phyloP scores from a whole-genome alignment of 352 stramenopile species.

The Pythium utonaiense region DNA sequence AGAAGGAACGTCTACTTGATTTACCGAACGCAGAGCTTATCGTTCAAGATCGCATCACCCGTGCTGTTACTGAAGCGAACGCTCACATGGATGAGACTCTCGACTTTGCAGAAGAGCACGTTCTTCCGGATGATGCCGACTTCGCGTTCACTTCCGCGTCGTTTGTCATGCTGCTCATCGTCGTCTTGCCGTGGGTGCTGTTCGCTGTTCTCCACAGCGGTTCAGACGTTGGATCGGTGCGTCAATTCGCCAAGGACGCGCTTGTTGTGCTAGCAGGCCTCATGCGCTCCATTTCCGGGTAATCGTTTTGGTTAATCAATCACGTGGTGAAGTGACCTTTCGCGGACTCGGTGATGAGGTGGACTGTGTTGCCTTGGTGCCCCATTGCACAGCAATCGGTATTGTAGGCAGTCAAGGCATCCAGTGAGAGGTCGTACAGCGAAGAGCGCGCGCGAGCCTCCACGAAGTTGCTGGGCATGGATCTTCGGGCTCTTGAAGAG shows the following conservation, averaged over 20 bases:
- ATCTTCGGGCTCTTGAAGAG: conserved; percentile 61
- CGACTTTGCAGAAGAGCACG: conserved; percentile 30
- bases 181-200: conserved; percentile 31
- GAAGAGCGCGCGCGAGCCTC: background rate
- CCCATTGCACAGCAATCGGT: conserved; percentile 1
- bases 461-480: conserved; percentile 14
- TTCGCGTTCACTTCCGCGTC: conserved; percentile 18
- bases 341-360: conserved; percentile 10
- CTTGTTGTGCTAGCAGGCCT: conserved; percentile 15
- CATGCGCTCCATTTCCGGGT: conserved; percentile 17
- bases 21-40: conserved; percentile 19
- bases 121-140: conserved; percentile 16
- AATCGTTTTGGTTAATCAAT: conserved; percentile 26
- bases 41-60: conserved; percentile 12
- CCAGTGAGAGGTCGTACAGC: background rate
- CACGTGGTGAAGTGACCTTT: conserved; percentile 30
- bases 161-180: conserved; percentile 22
- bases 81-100: conserved; percentile 27
- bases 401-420: background rate
- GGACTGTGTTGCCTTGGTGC: background rate
- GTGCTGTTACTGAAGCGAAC: conserved; percentile 18
- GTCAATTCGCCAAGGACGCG: conserved; percentile 15
- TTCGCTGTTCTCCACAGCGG: conserved; percentile 24
- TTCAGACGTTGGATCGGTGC: conserved; percentile 18
- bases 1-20: conserved; percentile 25